Evolutionary conservation across 495 filamentous ascomycete species (phyloP).

Genomic region (Aspergillus bertholletiae): DNA sequence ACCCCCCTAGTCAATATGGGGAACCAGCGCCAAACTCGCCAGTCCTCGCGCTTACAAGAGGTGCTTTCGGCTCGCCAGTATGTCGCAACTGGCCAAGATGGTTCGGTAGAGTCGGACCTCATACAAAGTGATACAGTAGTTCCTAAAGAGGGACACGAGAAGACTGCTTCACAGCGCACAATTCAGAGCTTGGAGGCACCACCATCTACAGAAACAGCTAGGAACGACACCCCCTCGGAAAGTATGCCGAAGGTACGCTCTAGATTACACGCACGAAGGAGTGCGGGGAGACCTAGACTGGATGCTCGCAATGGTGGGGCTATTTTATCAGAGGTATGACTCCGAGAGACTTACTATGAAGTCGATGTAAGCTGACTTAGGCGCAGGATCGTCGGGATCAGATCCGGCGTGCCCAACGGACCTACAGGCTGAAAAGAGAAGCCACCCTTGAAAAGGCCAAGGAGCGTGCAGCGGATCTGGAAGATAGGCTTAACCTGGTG

Average conservation of each 20-base stretch:
- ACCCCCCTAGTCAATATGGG: background rate
- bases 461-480: conserved; percentile 57
- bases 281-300: background rate
- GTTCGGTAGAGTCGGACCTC: background rate
- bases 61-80: background rate
- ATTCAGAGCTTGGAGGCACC: background rate
- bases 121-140: background rate
- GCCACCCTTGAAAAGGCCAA: conserved; percentile 67
- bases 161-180: background rate
- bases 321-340: background rate
- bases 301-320: background rate
- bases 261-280: background rate
- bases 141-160: background rate
- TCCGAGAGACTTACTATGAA: background rate
- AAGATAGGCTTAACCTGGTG: conserved; percentile 44
- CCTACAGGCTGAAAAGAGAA: conserved; percentile 81
- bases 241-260: background rate
- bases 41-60: background rate
- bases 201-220: background rate
- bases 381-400: conserved; percentile 61
- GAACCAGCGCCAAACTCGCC: background rate
- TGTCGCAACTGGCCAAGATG: background rate
- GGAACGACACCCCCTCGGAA: background rate
- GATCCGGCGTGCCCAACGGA: conserved; percentile 77
- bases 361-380: background rate